These are phyloP conservation scores for Actinomortierella ambigua DNA, from an alignment of 371 early-diverging fungal species.

Conservation along the genomic window DNA sequence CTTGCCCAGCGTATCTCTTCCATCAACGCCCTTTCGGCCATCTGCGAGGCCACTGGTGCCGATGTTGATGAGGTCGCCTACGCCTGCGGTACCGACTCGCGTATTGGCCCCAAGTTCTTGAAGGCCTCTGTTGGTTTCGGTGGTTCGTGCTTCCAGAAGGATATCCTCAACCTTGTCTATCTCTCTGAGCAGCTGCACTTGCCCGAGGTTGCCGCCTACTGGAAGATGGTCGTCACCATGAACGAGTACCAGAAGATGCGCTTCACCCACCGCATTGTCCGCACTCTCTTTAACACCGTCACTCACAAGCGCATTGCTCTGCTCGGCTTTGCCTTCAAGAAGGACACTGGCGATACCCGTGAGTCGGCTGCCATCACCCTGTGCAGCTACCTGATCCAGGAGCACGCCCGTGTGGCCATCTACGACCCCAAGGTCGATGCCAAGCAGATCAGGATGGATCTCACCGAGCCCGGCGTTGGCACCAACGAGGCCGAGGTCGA, in stretches of 20 bases:
- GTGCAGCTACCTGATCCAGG: slow-evolving; percentile 80
- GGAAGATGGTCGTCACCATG: slow-evolving; percentile 89
- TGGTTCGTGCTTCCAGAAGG: slow-evolving; percentile 97
- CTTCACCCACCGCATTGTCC: slow-evolving; percentile 77
- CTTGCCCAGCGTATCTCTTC: slow-evolving; percentile 96
- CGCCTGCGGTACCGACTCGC: slow-evolving; percentile 87
- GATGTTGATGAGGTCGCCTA: slow-evolving; percentile 94
- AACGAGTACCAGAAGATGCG: slow-evolving; percentile 94
- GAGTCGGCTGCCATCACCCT: slow-evolving; percentile 92
- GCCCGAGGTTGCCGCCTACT: slow-evolving; percentile 93
- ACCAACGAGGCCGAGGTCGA: slow-evolving; percentile 66
- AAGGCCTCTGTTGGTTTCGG: slow-evolving; percentile 95
- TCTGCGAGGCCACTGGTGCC: slow-evolving; percentile 96
- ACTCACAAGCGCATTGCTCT: slow-evolving; percentile 85
- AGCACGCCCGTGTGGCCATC: slow-evolving; percentile 79
- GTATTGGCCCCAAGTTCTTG: slow-evolving; percentile 92
- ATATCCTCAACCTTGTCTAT: slow-evolving; percentile 92
- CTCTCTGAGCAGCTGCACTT: slow-evolving; percentile 82
- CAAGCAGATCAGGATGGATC: slow-evolving; percentile 82
- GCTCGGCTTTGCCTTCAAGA: slow-evolving; percentile 96
- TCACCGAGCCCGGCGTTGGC: slow-evolving; percentile 74
- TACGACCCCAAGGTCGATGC: slow-evolving; percentile 92
- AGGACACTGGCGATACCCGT: slow-evolving; percentile 95
- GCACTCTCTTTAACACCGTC: slow-evolving; percentile 83
- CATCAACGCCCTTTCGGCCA: slow-evolving; percentile 90